Percentiles rank a stretch among this genome's conserved stretches.
Conservation (phyloP, 805 yeast genomes). For the Teunomyces pallodes region DNA sequence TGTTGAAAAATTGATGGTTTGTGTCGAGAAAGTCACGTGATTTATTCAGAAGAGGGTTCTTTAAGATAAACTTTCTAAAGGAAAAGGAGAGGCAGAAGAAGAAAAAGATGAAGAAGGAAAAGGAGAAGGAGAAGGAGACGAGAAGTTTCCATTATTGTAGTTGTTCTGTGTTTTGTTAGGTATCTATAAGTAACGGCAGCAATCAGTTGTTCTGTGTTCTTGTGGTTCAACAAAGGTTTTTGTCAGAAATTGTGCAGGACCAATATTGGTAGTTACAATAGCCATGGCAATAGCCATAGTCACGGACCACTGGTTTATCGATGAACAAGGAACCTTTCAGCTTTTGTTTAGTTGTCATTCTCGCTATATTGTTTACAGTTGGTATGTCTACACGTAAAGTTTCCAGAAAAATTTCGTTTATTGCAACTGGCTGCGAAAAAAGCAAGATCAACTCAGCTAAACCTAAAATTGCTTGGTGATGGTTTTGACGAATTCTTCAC, state of each 20-base stretch:
- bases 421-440: background rate
- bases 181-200: background rate
- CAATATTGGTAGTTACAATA: no score
- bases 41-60: background rate
- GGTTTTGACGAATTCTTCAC: constrained; percentile 16
- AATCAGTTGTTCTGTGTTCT: background rate
- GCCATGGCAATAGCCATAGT: no score
- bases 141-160: background rate
- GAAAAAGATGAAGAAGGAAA: background rate
- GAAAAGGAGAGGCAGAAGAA: background rate
- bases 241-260: no score
- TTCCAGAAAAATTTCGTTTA: no score
- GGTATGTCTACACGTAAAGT: no score
- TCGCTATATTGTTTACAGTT: no score
- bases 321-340: no score
- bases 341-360: no score
- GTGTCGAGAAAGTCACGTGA: background rate
- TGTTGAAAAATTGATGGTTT: background rate
- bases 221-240: no score
- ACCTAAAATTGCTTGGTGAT: constrained; percentile 16
- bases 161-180: background rate
- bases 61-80: background rate
- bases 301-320: no score
- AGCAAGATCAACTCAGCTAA: background rate
- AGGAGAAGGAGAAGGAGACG: background rate